Conservation (phyloP, 176 grass and related monocot genomes). For the Musa beccarii region DNA sequence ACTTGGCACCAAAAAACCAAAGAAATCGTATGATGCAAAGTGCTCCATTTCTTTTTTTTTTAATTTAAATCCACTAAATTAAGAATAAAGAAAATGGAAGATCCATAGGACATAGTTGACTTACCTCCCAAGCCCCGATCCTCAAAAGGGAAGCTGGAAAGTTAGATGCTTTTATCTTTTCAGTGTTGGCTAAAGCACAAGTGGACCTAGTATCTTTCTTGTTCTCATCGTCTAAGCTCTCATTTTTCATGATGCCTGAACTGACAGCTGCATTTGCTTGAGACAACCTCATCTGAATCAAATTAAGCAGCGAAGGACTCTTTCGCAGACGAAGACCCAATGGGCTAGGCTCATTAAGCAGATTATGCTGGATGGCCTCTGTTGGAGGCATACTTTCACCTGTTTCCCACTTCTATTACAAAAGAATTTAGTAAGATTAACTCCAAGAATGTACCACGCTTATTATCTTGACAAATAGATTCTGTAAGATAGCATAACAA, state of each 20-base stretch:
- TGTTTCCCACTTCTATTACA: conserved; percentile 34
- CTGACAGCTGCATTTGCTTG: conserved; percentile 25
- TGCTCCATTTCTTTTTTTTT: not conserved
- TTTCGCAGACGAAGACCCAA: conserved; percentile 71
- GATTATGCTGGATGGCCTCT: conserved; percentile 24
- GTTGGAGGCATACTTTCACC: conserved; percentile 15
- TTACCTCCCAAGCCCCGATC: conserved; percentile 89
- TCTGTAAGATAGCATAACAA: not conserved
- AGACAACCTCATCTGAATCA: conserved; percentile 76
- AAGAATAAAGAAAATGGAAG: not conserved
- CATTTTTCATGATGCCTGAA: not conserved
- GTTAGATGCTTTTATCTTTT: conserved; percentile 84
- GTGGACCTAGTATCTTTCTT: conserved; percentile 2
- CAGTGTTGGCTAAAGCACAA: conserved; percentile 13
- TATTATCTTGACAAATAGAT: not conserved
- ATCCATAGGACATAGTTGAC: not conserved
- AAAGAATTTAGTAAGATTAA: not conserved
- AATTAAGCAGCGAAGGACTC: conserved; percentile 69
- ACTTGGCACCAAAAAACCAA: too few relatives aligned
- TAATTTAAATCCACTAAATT: not conserved
- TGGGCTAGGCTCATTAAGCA: conserved; percentile 58
- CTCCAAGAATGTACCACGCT: not conserved
- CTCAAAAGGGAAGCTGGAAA: conserved; percentile 53
- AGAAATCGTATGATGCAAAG: not conserved
- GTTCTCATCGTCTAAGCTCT: conserved; percentile 1